These are phyloP conservation scores for Clavaria fumosa DNA, from an alignment of 768 basidiomycete genomes.

Conservation along the genomic window DNA sequence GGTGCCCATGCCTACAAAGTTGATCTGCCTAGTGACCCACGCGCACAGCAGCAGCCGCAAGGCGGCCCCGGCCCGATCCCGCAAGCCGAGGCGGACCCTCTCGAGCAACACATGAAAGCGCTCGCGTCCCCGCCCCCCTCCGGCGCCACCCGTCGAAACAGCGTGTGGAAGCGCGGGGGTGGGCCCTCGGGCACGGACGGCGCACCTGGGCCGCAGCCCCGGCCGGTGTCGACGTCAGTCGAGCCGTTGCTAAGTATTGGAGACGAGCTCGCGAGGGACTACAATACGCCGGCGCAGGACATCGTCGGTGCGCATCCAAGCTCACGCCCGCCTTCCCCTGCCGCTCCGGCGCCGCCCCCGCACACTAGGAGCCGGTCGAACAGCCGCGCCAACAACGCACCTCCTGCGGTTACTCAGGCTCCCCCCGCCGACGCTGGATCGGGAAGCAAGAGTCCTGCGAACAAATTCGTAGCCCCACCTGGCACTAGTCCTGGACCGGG, in stretches of 20 bases:
- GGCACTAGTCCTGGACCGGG: constrained; percentile 42
- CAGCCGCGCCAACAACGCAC: constrained; percentile 24
- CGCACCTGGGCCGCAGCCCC: constrained; percentile 13
- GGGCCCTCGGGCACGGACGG: constrained; percentile 13
- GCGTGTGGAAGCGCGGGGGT: constrained; percentile 6
- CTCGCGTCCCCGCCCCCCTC: constrained; percentile 32
- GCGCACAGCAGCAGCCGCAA: constrained; percentile 18
- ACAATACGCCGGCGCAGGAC: constrained; percentile 57
- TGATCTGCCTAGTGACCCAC: constrained; percentile 48
- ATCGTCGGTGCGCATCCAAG: constrained; percentile 70
- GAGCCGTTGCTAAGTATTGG: constrained; percentile 12
- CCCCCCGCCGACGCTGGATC: constrained; percentile 37
- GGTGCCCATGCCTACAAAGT: constrained; percentile 54
- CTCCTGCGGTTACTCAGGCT: constrained; percentile 10
- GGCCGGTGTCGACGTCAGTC: constrained; percentile 24
- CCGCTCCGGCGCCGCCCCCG: constrained; percentile 47
- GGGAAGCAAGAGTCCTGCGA: constrained; percentile 19
- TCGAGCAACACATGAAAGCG: constrained; percentile 51
- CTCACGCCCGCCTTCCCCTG: constrained; percentile 58
- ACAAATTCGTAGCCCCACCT: background rate
- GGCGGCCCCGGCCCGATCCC: constrained; percentile 20
- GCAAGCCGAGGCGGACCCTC: too few relatives aligned
- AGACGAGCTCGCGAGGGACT: constrained; percentile 30
- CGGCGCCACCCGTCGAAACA: constrained; percentile 32
- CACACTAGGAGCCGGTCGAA: constrained; percentile 41